A percentile compares a stretch with the other conserved stretches of the same genome.
These are phyloP conservation scores for Annona cherimola DNA, from an alignment of 164 flowering plant species.

Conservation along the genomic window DNA sequence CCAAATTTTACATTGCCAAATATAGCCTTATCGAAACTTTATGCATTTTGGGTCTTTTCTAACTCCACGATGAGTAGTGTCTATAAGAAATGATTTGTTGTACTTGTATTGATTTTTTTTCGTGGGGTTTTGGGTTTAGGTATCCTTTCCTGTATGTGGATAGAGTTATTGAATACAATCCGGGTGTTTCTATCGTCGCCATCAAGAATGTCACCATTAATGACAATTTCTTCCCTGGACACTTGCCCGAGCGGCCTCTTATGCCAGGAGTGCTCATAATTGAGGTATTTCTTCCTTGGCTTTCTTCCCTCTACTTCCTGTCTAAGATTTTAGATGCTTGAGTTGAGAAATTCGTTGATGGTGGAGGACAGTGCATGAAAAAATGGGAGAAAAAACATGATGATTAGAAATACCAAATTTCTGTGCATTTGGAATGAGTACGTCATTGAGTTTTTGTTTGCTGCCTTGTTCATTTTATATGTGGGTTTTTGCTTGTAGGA, in stretches of 20 bases:
- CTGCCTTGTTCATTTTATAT: too few species aligned
- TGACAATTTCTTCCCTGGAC: conserved; percentile 95
- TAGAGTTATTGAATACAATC: conserved; percentile 86
- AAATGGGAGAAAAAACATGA: too few species aligned
- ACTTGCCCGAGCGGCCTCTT: conserved; percentile 96
- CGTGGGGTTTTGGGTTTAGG: conserved; percentile 26
- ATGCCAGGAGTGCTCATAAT: conserved; percentile 99
- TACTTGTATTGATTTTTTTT: neutral
- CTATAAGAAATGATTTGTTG: neutral
- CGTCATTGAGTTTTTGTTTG: too few species aligned
- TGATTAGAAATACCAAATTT: too few species aligned
- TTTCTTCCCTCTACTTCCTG: neutral
- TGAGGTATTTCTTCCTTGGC: conserved; percentile 46
- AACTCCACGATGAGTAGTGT: neutral
- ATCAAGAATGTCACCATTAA: conserved; percentile 96
- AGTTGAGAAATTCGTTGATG: too few species aligned
- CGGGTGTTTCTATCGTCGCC: conserved; percentile 89
- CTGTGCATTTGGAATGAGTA: too few species aligned
- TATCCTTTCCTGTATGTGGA: conserved; percentile 93
- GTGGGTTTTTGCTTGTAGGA: too few species aligned
- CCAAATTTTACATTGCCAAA: too few species aligned
- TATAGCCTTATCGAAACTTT: neutral
- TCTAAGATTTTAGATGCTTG: neutral
- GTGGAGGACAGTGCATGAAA: too few species aligned
- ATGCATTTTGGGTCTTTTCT: neutral